Conservation (phyloP, 805 yeast species). For the Lachancea sp. region DNA sequence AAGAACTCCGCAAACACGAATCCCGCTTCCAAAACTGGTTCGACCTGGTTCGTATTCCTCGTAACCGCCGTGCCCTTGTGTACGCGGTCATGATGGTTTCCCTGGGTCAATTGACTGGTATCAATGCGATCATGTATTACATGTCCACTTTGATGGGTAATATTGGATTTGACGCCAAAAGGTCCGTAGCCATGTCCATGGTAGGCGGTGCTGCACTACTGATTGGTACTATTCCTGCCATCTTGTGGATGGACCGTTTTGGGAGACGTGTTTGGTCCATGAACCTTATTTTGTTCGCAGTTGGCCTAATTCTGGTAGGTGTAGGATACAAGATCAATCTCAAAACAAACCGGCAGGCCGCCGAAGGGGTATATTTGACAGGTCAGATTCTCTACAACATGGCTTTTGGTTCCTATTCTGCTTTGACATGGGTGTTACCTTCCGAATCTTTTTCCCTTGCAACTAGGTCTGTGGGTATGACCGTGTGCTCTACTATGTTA, state of each 20-base stretch:
- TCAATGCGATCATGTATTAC: slow-evolving; percentile 60
- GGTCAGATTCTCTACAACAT: slow-evolving; percentile 60
- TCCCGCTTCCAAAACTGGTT: slow-evolving; percentile 37
- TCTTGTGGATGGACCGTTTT: slow-evolving; percentile 49
- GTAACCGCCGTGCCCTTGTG: slow-evolving; percentile 55
- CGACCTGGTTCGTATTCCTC: slow-evolving; percentile 48
- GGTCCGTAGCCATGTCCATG: slow-evolving; percentile 58
- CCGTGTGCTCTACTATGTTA: slow-evolving; percentile 48
- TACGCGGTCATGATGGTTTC: slow-evolving; percentile 53
- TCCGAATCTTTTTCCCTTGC: slow-evolving; percentile 56
- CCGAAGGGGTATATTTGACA: slow-evolving; percentile 54
- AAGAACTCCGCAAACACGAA: slow-evolving; percentile 35
- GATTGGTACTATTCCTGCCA: slow-evolving; percentile 61
- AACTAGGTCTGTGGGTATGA: slow-evolving; percentile 60
- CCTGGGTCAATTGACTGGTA: slow-evolving; percentile 62
- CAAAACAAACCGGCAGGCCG: slow-evolving; percentile 38
- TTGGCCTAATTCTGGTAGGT: slow-evolving; percentile 57
- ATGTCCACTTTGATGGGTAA: slow-evolving; percentile 50
- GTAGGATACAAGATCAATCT: slow-evolving; percentile 43
- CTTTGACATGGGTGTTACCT: slow-evolving; percentile 64
- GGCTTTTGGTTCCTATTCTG: slow-evolving; percentile 61
- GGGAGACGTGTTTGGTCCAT: slow-evolving; percentile 57
- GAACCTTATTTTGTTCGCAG: slow-evolving; percentile 50
- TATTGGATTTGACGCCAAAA: slow-evolving; percentile 47
- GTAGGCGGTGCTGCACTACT: slow-evolving; percentile 62